Conservation (phyloP, 805 yeast genomes). For the Candida broadrunensis region DNA sequence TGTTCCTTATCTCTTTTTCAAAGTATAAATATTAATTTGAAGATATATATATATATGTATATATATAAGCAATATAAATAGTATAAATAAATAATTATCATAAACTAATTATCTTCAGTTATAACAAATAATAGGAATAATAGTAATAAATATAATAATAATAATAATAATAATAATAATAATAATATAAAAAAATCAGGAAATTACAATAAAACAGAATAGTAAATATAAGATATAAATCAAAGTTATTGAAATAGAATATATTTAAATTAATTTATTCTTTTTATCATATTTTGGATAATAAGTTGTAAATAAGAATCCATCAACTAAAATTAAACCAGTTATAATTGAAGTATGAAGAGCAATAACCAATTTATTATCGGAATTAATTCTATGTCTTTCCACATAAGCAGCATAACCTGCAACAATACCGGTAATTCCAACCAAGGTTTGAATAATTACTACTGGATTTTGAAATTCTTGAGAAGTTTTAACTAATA, state of each 20-base stretch:
- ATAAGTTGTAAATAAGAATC: constrained; percentile 49
- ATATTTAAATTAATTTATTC: not conserved
- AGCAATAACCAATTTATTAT: constrained; percentile 45
- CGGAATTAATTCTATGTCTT: constrained; percentile 45
- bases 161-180: too few species aligned
- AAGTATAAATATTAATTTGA: too few species aligned
- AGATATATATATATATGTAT: too few species aligned
- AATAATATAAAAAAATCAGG: too few species aligned
- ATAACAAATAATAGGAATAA: too few species aligned
- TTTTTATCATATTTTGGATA: constrained; percentile 53
- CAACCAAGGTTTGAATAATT: constrained; percentile 48
- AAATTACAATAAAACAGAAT: too few species aligned
- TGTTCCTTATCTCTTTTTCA: too few species aligned
- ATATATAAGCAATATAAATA: too few species aligned
- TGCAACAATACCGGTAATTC: constrained; percentile 46
- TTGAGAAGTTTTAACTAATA: constrained; percentile 14
- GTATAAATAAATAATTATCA: too few species aligned
- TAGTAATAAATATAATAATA: too few species aligned
- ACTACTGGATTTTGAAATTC: constrained; percentile 67
- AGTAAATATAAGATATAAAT: too few species aligned
- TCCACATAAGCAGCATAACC: constrained; percentile 49
- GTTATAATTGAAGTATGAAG: constrained; percentile 51
- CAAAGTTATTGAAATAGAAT: not conserved
- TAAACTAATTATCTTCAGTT: too few species aligned
- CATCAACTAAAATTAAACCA: constrained; percentile 55